A percentile compares a stretch with the other conserved stretches of the same genome.
Evolutionary conservation across 352 stramenopile species (phyloP).

Genomic region (Globisporangium emineosum): DNA sequence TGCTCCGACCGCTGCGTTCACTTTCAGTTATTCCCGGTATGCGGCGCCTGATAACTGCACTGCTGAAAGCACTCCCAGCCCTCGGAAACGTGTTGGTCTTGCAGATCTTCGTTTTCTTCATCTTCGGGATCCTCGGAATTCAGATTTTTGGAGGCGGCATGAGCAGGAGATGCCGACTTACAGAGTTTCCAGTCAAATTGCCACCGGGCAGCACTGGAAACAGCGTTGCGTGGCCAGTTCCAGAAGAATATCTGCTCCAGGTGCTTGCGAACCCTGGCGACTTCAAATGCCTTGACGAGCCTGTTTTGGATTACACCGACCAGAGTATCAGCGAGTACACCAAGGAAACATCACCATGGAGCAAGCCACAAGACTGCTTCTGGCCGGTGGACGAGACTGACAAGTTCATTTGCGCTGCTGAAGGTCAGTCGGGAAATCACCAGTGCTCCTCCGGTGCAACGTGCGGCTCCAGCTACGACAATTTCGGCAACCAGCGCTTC

Average conservation of each 20-base stretch:
- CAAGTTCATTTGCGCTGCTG: slow-evolving; percentile 59
- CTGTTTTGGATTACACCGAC: slow-evolving; percentile 56
- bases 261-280: slow-evolving; percentile 32
- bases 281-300: slow-evolving; percentile 38
- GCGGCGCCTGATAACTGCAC: slow-evolving; percentile 70
- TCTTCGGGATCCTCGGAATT: slow-evolving; percentile 90
- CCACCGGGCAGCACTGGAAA: slow-evolving; percentile 11
- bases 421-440: slow-evolving; percentile 45
- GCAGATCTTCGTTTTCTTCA: slow-evolving; percentile 89
- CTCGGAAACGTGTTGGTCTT: slow-evolving; percentile 89
- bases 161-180: slow-evolving; percentile 81
- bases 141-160: slow-evolving; percentile 86
- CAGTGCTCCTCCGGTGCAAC: slow-evolving; percentile 32
- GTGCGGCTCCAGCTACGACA: slow-evolving; percentile 72
- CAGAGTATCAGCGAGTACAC: slow-evolving; percentile 25
- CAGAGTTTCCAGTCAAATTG: slow-evolving; percentile 61
- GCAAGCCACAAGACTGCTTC: slow-evolving; percentile 77
- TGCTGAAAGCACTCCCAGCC: slow-evolving; percentile 81
- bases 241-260: slow-evolving; percentile 38
- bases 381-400: slow-evolving; percentile 90
- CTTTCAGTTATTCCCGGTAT: slow-evolving; percentile 85
- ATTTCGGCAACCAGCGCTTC: slow-evolving; percentile 69
- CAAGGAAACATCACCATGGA: slow-evolving; percentile 74
- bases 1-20: slow-evolving; percentile 86
- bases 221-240: slow-evolving; percentile 43